Evolutionary conservation across 495 filamentous ascomycete genomes (phyloP), one percentile per base, ranked within the genome.

Genomic region (Extremus antarcticus): DNA sequence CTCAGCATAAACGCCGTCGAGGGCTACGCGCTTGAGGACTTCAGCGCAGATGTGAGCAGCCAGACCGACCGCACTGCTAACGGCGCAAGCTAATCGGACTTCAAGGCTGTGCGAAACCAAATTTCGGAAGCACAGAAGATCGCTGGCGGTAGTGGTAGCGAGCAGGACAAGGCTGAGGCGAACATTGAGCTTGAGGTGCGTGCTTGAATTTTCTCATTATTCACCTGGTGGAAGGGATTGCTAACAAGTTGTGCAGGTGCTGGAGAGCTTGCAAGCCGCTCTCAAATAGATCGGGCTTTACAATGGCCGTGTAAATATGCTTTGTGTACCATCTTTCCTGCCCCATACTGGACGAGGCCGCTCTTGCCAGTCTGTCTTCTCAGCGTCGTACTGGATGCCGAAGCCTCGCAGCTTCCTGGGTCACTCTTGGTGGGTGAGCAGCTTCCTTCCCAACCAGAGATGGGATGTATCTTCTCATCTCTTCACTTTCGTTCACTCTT

Each of bases 1-100:
- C 76, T 99, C 70, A 96, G 86, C 82, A 92, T 99, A 77, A 97
- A 96, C 71, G 90, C 92, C 60, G 87, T 94, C 57, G 92, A 98
- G 77, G 92, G 87, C 25, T 97, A 80, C 75, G 74, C 91, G 47
- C 75, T 98, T 51, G 92, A 98, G 72, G 88, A 96, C 59, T 97
- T 98, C 79, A 95, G 86, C 77, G 70, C 80, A 50, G 92, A 97
- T 41, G 81, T 83, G 70, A 35, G 73, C 41, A 4, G 4, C 50
- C 1, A 20, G 2, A 41, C 15, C 19, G 2, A 20, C 21, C 32
- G 2, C 3, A 1, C n/a, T 25, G 3, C 38, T 9, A 3, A 41
- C 2, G 21, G 23, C 43, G 60, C 21, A 55, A 22, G 10, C 21
- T 51, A 25, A 49, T 15, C 16, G 40, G 32, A 15, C 3, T 48